phyloP scores from a whole-genome alignment of 305 asterid genomes.

The Salvia sclarea region DNA sequence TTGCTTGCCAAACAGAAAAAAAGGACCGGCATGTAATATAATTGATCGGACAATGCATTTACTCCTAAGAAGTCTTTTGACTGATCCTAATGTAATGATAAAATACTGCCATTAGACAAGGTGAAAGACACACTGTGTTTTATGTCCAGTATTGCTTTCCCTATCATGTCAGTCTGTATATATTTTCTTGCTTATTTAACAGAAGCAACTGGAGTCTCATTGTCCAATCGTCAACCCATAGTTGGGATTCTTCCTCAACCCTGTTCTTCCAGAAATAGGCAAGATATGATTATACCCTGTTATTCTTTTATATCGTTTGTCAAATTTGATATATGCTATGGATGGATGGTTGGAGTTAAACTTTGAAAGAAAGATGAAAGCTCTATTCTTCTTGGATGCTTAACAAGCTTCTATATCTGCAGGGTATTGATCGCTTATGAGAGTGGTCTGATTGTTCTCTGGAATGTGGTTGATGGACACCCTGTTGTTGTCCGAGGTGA shows the following conservation, averaged over 20 bases:
- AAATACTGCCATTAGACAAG: slow-evolving; percentile 14
- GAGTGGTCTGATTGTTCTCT: slow-evolving; percentile 77
- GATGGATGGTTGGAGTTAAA: slow-evolving; percentile 21
- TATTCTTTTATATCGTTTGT: slow-evolving; percentile 21
- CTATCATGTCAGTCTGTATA: slow-evolving; percentile 3
- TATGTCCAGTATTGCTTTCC: slow-evolving; percentile 17
- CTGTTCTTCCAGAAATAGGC: slow-evolving; percentile 82
- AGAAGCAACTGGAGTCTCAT: slow-evolving; percentile 62
- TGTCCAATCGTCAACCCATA: slow-evolving; percentile 57
- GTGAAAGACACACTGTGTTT: slow-evolving; percentile 16
- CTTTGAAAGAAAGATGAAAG: slow-evolving; percentile 23
- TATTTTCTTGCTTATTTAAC: slow-evolving; percentile 36
- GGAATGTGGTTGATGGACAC: slow-evolving; percentile 74
- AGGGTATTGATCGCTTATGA: slow-evolving; percentile 83
- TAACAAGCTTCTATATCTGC: slow-evolving; percentile 34
- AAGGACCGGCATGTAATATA: neutral
- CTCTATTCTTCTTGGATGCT: slow-evolving; percentile 23
- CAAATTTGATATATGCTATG: slow-evolving; percentile 4
- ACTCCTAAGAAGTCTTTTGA: slow-evolving; percentile 1
- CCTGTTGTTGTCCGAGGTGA: slow-evolving; percentile 68
- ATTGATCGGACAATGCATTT: neutral
- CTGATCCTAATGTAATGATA: slow-evolving; percentile 8
- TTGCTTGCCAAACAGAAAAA: neutral
- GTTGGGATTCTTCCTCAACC: slow-evolving; percentile 94
- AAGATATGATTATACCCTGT: slow-evolving; percentile 43